Percentiles rank a stretch among this genome's conserved stretches.
Conservation (phyloP, 371 early-diverging fungal species). For the Circinella umbellata region DNA sequence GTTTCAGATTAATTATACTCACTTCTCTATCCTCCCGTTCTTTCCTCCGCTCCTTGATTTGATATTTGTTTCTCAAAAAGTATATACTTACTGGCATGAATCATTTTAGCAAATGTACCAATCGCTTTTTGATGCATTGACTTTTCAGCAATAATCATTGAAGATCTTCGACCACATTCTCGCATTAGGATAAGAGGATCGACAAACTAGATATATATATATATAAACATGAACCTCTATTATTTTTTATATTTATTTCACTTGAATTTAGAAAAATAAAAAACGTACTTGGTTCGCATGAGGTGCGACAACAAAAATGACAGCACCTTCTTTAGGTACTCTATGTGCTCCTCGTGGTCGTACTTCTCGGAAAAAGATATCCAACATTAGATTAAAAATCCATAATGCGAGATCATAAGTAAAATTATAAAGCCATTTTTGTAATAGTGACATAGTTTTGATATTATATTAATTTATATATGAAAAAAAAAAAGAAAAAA, state of each 20-base stretch:
- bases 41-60: not conserved
- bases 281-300: conserved; percentile 85
- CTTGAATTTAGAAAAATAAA: too few relatives aligned
- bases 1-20: not conserved
- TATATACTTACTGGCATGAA: conserved; percentile 63
- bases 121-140: conserved; percentile 81
- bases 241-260: not conserved
- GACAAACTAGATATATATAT: conserved; percentile 67
- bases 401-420: conserved; percentile 32
- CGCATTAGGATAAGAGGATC: conserved; percentile 85
- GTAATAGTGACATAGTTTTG: not conserved
- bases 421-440: conserved; percentile 12
- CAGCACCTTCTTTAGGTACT: conserved; percentile 82
- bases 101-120: conserved; percentile 74
- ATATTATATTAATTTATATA: not conserved
- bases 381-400: conserved; percentile 63
- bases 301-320: conserved; percentile 92
- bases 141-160: conserved; percentile 81
- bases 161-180: conserved; percentile 74
- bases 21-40: too few relatives aligned
- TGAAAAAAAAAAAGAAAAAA: not conserved
- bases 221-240: not conserved
- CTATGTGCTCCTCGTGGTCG: conserved; percentile 81
- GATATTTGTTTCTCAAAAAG: not conserved
- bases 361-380: conserved; percentile 88